phyloP scores from a whole-genome alignment of 768 basidiomycete species.

The Tephrocybe sp. region DNA sequence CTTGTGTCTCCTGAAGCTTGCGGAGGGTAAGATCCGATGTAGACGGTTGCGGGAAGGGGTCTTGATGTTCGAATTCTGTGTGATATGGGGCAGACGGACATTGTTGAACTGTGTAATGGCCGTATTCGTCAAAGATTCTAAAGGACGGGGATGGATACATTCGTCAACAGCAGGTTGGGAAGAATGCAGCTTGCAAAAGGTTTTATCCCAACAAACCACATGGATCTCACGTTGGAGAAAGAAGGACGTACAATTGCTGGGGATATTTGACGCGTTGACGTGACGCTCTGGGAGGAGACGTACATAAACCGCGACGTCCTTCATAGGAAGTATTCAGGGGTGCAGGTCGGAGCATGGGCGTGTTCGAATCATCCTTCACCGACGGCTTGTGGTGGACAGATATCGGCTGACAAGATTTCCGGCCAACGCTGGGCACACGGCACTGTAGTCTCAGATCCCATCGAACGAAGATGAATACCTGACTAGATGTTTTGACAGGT shows the following conservation, averaged over 20 bases:
- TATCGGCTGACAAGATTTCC: background rate
- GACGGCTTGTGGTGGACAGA: background rate
- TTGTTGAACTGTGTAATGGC: background rate
- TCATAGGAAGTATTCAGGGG: slow-evolving; percentile 24
- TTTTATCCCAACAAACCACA: slow-evolving; percentile 10
- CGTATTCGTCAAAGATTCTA: slow-evolving; percentile 3
- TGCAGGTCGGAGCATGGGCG: background rate
- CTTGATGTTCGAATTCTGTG: background rate
- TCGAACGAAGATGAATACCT: slow-evolving; percentile 8
- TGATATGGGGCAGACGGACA: background rate
- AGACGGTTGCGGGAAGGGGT: background rate
- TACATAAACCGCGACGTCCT: slow-evolving; percentile 13
- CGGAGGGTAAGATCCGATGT: background rate
- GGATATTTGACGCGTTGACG: slow-evolving; percentile 16
- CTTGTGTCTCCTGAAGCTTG: slow-evolving; percentile 5
- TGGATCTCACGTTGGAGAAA: slow-evolving; percentile 14
- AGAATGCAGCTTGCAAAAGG: background rate
- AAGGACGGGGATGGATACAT: slow-evolving; percentile 18
- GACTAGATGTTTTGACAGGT: slow-evolving; percentile 17
- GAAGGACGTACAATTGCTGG: slow-evolving; percentile 12
- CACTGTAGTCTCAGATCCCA: background rate
- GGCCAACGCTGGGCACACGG: background rate
- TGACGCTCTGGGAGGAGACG: slow-evolving; percentile 17
- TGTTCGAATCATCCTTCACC: slow-evolving; percentile 1
- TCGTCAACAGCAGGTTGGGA: slow-evolving; percentile 13